Evolutionary conservation across 768 basidiomycete genomes (phyloP), one percentile per base, ranked within the genome.

Genomic region (Lactarius evosmus): DNA sequence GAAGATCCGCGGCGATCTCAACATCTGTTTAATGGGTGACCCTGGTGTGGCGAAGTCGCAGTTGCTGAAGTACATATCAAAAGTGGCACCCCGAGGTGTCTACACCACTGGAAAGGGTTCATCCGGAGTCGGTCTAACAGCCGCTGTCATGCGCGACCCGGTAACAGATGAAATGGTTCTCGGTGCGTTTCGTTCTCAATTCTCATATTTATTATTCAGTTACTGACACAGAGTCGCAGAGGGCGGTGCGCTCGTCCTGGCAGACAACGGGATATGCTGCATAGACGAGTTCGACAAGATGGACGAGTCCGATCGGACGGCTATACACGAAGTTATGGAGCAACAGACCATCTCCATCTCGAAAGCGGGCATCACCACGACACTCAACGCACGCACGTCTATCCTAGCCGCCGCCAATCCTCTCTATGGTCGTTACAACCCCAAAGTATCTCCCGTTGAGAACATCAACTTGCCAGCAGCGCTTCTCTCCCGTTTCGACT

Each of bases 211-310:
- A 56, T 36, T 29, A 3, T 54, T 50, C 66, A 58, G 32, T 41
- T 25, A 30, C 40, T 54, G 59, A 65, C 54, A 6, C 7, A 29
- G 16, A 8, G 36, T 34, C 54, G 29, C 76, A 98, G 97, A 99
- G 93, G 97, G 97, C 5, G 97, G 97, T 32, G 97, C 97, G n/a
- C 85, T 99, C 58, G 97, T 99, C 17, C 84, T 99, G 53, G 96
- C 97, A 12, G 97, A 99, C 75, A 99, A 99, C 69, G 97, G 97
- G 32, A 99, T 99, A 71, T 98, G 95, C 78, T 98, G 96, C 75
- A 99, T 99, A 67, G 97, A 99, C 69, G 97, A 99, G 74, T 99
- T 99, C 72, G 97, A 99, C 79, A 98, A 99, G 75, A 99, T 99
- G 97, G 97, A 98, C 69, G 97, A 99, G 77, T 75, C 93, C 0